Evolutionary conservation across 176 grass and related monocot genomes (phyloP), one percentile per base, ranked within the genome.

Genomic region (Avena eriantha): DNA sequence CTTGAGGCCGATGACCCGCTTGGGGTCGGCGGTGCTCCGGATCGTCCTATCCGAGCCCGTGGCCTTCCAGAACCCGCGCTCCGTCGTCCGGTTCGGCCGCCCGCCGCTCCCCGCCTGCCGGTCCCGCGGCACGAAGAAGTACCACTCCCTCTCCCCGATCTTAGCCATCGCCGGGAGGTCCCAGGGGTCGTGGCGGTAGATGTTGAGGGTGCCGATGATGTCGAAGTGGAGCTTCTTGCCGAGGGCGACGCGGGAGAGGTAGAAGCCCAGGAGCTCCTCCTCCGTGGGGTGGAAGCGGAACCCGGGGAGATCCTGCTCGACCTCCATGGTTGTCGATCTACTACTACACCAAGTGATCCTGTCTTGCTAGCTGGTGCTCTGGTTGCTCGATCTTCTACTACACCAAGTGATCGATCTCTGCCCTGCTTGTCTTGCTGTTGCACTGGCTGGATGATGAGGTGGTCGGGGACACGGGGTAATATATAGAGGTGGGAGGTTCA

Each of bases 261-360:
- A 98, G 86, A 93, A 98, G 49, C 83, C 90, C 15, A 98, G 87
- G 61, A 98, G 96, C 90, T 98, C 96, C 77, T 95, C 91, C 76
- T 98, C 96, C 3, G 96, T 98, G 14, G 96, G 96, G 73, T 98
- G 93, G 86, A 98, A 98, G 19, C 96, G 86, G 83, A 98, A 98
- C 1, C 96, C 96, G 0, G 96, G 96, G 41, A 98, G 93, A 15
- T 98, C 89, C 57, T 89, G 83, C 46, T 89, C 91, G 6, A 65
- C 14, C 3, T 90, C 89, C 81, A 84, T 85, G 89, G 80, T 83
- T 46, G 54, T 63, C 5, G 24, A 11, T 13, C 79, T 84, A 69
- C 69, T 26, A 34, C 56, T 80, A 57, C 33, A 43, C 46, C 75
- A 55, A 50, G 39, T 41, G 39, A 41, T 41, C 39, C 10, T 29